Base-by-base conservation (phyloP, 1,284 basidiomycete species). In the Boletus semigastroideus region DNA sequence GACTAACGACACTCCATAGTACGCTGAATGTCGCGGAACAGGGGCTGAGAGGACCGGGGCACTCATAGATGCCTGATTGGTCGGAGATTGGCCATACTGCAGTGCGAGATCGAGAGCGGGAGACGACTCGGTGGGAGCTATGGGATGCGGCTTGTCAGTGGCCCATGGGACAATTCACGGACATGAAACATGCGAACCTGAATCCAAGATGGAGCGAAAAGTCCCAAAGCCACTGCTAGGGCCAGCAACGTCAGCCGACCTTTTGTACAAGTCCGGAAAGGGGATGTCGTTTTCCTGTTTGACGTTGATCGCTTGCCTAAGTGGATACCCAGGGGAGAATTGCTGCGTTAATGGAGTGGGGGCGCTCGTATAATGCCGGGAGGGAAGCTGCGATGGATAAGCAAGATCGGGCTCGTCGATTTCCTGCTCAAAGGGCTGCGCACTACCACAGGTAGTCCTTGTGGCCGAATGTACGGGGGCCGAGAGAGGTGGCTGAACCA, bases 11-110 rank as follows among this genome's bases (percentile, higher is more conserved):
- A 65, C 31, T 27, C 48, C 65, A 58, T 65, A 67, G 51, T 69
- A 68, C 1, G 64, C 49, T 42, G 67, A 67, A 59, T 70, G 66
- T 48, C 66, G 65, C n/a, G 66, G 69, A 51, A 68, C 58, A 52
- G 66, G 66, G 46, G 66, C 66, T 19, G 66, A 65, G 27, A 71
- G 42, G 19, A 57, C 52, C 3, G 68, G 66, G 16, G 55, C 45
- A 13, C 36, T 59, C 61, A 69, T 60, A 42, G 68, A 30, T 5
- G 53, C 2, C 28, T 63, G 60, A 44, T 57, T 59, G 17, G 48
- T 14, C 11, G 61, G 55, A 28, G 55, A 59, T 41, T 51, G 60
- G n/a, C 28, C 45, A n/a, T 69, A 68, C 33, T 60, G 69, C 4
- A 70, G 25, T 10, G 55, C 49, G 8, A 70, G 37, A 53, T 68